These are phyloP conservation scores for Cytospora chrysosperma DNA, from an alignment of 2,329 filamentous ascomycete genomes.

Conservation along the genomic window DNA sequence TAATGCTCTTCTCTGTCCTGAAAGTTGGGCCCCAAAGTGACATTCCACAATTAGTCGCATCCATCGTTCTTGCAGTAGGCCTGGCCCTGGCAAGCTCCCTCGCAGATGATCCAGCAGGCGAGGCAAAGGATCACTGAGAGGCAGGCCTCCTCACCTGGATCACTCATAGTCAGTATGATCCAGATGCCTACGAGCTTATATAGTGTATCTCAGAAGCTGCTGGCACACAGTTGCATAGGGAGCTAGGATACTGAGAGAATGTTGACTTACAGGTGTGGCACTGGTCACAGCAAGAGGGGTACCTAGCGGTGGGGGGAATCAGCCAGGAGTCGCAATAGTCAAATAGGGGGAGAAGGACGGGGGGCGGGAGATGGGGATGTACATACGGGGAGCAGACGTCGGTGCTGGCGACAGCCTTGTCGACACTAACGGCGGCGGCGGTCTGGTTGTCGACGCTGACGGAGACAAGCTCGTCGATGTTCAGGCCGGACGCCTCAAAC, in stretches of 20 bases:
- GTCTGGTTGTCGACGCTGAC: not conserved
- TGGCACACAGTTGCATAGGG: no score
- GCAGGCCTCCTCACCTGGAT: not conserved
- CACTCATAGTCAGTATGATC: not conserved
- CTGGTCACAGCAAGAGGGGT: conserved; percentile 4
- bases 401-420: not conserved
- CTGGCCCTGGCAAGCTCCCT: not conserved
- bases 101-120: conserved; percentile 1
- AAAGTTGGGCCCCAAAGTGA: not conserved
- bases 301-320: not conserved
- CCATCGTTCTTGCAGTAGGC: conserved; percentile 1
- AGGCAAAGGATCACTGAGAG: not conserved
- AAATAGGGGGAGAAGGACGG: no score
- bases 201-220: no score
- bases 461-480: not conserved
- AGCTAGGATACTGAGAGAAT: not conserved
- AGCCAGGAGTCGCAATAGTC: not conserved
- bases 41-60: not conserved
- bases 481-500: not conserved
- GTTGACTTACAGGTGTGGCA: conserved; percentile 1
- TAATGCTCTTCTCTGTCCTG: not conserved
- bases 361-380: no score
- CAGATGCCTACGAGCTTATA: not conserved
- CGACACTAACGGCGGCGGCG: not conserved
- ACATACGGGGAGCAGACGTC: conserved; percentile 6